Evolutionary conservation across 345 rosid genomes (phyloP), one percentile per base, ranked within the genome.

Genomic region (Abelmoschus esculentus): DNA sequence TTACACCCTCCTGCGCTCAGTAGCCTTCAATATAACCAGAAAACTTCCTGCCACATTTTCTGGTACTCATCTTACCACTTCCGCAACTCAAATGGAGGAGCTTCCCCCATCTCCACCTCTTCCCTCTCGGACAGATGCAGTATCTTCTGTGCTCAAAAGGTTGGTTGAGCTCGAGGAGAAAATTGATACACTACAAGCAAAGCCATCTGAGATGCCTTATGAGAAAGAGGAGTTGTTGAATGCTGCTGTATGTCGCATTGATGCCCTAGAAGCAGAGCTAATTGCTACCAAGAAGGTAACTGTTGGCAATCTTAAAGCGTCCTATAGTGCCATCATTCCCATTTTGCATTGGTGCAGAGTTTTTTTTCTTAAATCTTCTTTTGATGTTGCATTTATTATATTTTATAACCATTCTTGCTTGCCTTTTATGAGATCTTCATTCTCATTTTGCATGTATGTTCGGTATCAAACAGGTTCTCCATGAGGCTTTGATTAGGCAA

Each of bases 231-330:
- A 96, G 72, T 75, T 96, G 77, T 84, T 96, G 72, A 89, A 89
- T 72, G 98, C 98, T 63, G 98, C 98, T 63, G 98, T 96, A 56
- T 96, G 92, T 72, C 97, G 98, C 13, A 97, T 96, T 71, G 99
- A 96, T 70, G 98, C 93, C n/a, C 81, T 96, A 61, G 99, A 96
- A 85, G 99, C 99, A 1, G 99, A 96, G 83, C 91, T 96, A 66
- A 96, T 96, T 80, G 89, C 99, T 70, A 92, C 99, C 49, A 96
- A 96, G 71, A 90, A 96, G 99, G 99, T 96, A 38, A 78, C 3
- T 8, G 5, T 3, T 66, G 38, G 22, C 38, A 13, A 61, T 36
- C 66, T 61, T 61, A 9, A 28, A 58, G 61, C 8, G 3, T 58
- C 61, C 6, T 38, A 29, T 13, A 6, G 9, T 58, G 36, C 61